Conservation (phyloP, 352 stramenopile species). For the Globisporangium apiculatum region DNA sequence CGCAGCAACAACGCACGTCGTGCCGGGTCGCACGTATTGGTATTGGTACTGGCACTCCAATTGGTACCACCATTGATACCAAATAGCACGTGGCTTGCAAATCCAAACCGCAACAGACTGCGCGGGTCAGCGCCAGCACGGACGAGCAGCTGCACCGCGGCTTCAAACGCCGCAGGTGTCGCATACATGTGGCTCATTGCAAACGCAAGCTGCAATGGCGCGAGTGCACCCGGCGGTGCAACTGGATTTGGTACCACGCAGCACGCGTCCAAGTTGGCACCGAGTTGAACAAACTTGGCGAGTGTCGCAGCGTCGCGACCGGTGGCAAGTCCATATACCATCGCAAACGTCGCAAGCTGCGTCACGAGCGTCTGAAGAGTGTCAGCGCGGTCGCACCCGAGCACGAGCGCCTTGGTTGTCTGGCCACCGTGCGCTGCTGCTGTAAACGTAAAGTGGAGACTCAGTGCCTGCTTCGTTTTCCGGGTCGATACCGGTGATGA, state of each 20-base stretch:
- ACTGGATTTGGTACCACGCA: constrained; percentile 22
- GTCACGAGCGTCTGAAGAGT: constrained; percentile 27
- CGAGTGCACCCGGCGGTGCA: constrained; percentile 19
- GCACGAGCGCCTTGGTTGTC: constrained; percentile 42
- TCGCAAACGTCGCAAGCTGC: constrained; percentile 47
- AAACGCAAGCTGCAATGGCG: constrained; percentile 51
- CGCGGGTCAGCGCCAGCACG: constrained; percentile 31
- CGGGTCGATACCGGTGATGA: constrained; percentile 8
- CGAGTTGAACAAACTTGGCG: constrained; percentile 34
- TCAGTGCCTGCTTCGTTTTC: constrained; percentile 25
- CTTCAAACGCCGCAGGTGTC: constrained; percentile 15
- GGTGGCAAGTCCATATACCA: constrained; percentile 39
- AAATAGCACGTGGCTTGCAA: constrained; percentile 53
- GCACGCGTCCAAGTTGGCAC: constrained; percentile 45
- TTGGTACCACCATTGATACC: constrained; percentile 15
- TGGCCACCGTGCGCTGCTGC: constrained; percentile 19
- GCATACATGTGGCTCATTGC: constrained; percentile 2
- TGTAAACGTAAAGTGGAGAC: constrained; percentile 38
- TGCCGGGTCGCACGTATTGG: constrained; percentile 1
- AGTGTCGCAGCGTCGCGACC: constrained; percentile 28
- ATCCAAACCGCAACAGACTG: constrained; percentile 49
- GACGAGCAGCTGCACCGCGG: constrained; percentile 33
- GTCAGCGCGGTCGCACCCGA: constrained; percentile 34
- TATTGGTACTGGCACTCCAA: constrained; percentile 12
- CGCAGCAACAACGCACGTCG: constrained; percentile 26